Percentiles rank a stretch among this genome's conserved stretches.
Conservation (phyloP, 73 alveolate genomes). For the Paraurostyla sp. region DNA sequence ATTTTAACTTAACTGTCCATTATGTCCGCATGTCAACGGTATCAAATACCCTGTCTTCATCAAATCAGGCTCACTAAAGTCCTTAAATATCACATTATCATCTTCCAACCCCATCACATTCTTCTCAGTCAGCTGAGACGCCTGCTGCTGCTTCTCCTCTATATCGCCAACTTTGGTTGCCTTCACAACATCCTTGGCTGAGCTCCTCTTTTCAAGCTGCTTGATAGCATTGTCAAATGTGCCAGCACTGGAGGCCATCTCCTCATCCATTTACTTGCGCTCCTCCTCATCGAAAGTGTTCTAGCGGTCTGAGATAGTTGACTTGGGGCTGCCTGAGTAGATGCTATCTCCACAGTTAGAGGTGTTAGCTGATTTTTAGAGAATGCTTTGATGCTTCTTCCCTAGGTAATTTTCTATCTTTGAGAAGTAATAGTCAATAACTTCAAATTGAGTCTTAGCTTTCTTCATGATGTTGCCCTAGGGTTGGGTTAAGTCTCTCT, state of each 20-base stretch:
- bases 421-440: constrained; percentile 9
- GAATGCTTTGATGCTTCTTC: constrained; percentile 45
- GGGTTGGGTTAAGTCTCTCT: not conserved
- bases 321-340: constrained; percentile 52
- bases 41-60: constrained; percentile 67
- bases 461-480: constrained; percentile 45
- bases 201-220: not conserved
- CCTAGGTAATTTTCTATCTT: constrained; percentile 44
- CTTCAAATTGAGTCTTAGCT: not conserved
- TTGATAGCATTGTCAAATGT: not conserved
- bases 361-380: not conserved
- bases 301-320: constrained; percentile 29
- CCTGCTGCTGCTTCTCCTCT: not conserved
- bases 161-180: not conserved
- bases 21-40: constrained; percentile 74
- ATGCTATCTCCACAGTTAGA: constrained; percentile 36
- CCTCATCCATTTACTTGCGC: not conserved
- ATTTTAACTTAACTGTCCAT: constrained; percentile 34
- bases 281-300: constrained; percentile 18
- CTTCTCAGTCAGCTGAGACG: constrained; percentile 34
- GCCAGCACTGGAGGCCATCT: too few species aligned
- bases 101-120: not conserved
- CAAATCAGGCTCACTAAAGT: constrained; percentile 63
- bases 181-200: not conserved
- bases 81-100: constrained; percentile 60